Conservation (phyloP, 2,329 filamentous ascomycete species). For the Fusarium sp. region DNA sequence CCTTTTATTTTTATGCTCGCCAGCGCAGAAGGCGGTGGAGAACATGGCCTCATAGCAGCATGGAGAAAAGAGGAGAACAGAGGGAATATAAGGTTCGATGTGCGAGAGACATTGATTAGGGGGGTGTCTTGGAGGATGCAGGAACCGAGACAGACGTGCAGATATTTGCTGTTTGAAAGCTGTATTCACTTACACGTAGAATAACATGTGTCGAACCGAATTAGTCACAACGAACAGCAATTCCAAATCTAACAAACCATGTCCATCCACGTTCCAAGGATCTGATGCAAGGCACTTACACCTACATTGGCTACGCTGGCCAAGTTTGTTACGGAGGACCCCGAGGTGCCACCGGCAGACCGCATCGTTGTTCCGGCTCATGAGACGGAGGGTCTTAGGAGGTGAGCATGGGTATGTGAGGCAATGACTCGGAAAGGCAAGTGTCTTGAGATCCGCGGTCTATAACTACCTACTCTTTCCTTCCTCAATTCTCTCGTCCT, state of each 20-base stretch:
- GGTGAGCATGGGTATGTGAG: slow-evolving; percentile 2
- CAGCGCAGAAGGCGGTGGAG: slow-evolving; percentile 31
- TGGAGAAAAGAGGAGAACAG: slow-evolving; percentile 1
- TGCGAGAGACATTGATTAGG: background rate
- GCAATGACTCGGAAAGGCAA: slow-evolving; percentile 3
- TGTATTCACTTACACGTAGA: background rate
- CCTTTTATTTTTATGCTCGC: slow-evolving; percentile 7
- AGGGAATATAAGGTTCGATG: background rate
- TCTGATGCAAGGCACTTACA: slow-evolving; percentile 24
- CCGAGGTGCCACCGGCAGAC: slow-evolving; percentile 31
- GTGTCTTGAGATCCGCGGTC: slow-evolving; percentile 4
- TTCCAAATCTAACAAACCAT: slow-evolving; percentile 33
- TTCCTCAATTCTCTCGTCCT: background rate
- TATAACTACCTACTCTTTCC: slow-evolving; percentile 23
- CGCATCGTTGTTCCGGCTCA: slow-evolving; percentile 31
- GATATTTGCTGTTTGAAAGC: background rate
- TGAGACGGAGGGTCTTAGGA: slow-evolving; percentile 6
- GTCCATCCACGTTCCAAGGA: slow-evolving; percentile 37
- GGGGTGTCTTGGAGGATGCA: slow-evolving; percentile 7
- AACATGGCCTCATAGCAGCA: slow-evolving; percentile 32
- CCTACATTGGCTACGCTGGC: background rate
- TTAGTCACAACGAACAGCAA: background rate
- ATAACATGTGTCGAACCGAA: background rate
- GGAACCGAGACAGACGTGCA: slow-evolving; percentile 23
- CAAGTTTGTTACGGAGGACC: slow-evolving; percentile 6